Evolutionary conservation across 768 basidiomycete species (phyloP), one percentile per base, ranked within the genome.

Genomic region (Piloderma croceum): DNA sequence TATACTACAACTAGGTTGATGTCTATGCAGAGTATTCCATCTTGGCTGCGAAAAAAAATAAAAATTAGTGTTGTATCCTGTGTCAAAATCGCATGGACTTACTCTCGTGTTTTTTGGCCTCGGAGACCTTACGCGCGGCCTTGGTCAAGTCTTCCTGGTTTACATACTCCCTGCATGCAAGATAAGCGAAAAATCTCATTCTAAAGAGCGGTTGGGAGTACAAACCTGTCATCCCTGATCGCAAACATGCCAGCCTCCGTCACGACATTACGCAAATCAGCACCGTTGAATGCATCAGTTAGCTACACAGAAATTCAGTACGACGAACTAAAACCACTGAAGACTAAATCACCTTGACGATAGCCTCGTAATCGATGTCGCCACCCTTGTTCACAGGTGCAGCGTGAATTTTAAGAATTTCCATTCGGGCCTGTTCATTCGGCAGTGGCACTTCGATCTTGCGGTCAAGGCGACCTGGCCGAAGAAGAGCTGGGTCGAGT

Each of bases 171-270:
- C 91, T 86, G 49, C 17, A n/a, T 22, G 19, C 40, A 4, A 7
- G 24, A 24, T 29, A 53, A 29, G 20, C 27, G 27, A 9, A 9
- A 29, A 15, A 15, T 29, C 27, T 29, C 15, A 29, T 15, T 9
- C 27, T 29, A 29, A 9, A 29, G 15, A 15, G 27, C n/a, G n/a
- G n/a, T n/a, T n/a, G n/a, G 5, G n/a, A 20, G 7, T 4, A 58
- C 76, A 39, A 41, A 84, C 87, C 89, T 73, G 52, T 97, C 94
- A 44, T 97, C 94, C 34, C 96, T 78, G 52, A 99, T 97, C 6
- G 96, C 96, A 56, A 97, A 98, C 91, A 99, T 94, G 33, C 94
- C 94, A 17, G 90, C 85, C 62, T 94, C 92, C 3, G 91, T 96
- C 31, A 93, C 80, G 18, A 97, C 88, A 58, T 98, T 98, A 35